Base-by-base conservation (phyloP, 2,329 filamentous ascomycete species). In the Aspergillus uvarum region DNA sequence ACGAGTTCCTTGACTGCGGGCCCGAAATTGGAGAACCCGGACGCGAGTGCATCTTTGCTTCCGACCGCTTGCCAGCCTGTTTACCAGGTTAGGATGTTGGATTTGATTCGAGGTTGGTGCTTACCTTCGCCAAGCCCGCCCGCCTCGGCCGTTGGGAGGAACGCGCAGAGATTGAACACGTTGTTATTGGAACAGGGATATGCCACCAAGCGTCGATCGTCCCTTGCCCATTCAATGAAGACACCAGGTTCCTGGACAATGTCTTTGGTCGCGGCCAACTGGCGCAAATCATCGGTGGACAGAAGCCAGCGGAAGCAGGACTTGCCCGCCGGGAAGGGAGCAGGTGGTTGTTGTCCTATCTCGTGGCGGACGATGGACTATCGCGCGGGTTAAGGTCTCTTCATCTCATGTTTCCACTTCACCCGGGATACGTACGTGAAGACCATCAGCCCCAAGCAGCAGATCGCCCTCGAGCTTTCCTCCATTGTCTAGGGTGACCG, bases 81-180 rank as follows among this genome's bases (percentile, higher is more conserved):
- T 32, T 10, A 42, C 2, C 12, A 4, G 1, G 19, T 55, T 38
- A 54, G 29, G 14, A 2, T 8, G 7, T 29, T 29, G n/a, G 19
- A 7, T 10, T n/a, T 11, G 4, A 4, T 19, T 16, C 12, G 6
- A 44, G 12, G 7, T 11, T 21, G 26, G 53, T 19, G 56, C 57
- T 53, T 59, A 67, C 65, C 53, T 31, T 67, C 61, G 35, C 59
- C 55, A 10, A 56, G 31, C 1, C 24, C 51, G 1, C 63, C 78
- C 79, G 72, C 70, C 16, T 78, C 74, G 1, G 71, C 74, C 31
- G 47, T 81, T 72, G 7, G 83, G 76, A 66, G 81, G 77, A 54
- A 85, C 74, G 56, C 78, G 77, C 4, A 82, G 74, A 70, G 77
- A 59, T 82, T 83, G 55, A 82, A 67, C 22, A 81, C 56, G 6